Conservation (phyloP, 164 flowering plant species). For the Saururus chinensis region DNA sequence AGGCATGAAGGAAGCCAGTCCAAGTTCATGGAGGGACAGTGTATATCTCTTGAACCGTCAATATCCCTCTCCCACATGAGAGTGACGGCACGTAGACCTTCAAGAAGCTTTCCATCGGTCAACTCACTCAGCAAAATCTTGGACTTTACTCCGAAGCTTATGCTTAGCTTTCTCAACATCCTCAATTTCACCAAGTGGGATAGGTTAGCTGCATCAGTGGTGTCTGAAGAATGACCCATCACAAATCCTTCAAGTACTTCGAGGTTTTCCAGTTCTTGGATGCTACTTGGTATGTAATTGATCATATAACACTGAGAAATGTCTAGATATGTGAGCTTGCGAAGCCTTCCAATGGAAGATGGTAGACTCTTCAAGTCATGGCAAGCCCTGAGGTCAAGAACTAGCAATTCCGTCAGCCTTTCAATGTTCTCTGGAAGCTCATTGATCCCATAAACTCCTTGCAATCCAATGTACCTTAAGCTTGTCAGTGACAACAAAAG, state of each 20-base stretch:
- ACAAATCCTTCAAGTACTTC: slow-evolving; percentile 47
- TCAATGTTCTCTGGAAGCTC: slow-evolving; percentile 19
- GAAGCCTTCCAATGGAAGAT: slow-evolving; percentile 22
- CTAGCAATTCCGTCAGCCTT: slow-evolving; percentile 12
- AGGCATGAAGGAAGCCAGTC: neutral
- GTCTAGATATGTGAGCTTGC: slow-evolving; percentile 32
- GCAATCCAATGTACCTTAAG: too few relatives aligned
- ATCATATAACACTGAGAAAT: neutral
- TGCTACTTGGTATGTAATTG: slow-evolving; percentile 1
- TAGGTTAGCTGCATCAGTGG: too few relatives aligned
- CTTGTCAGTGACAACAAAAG: too few relatives aligned
- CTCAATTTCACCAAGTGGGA: too few relatives aligned
- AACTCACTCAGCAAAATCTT: too few relatives aligned
- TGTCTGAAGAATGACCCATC: slow-evolving; percentile 2
- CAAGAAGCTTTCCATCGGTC: too few relatives aligned
- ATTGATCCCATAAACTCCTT: too few relatives aligned
- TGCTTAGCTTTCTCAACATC: too few relatives aligned
- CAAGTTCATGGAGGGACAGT: neutral
- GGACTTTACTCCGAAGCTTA: too few relatives aligned
- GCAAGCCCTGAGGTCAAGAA: slow-evolving; percentile 35
- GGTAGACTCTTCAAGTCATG: slow-evolving; percentile 2
- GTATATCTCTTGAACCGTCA: too few relatives aligned
- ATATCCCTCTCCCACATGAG: neutral
- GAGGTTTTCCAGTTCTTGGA: slow-evolving; percentile 29
- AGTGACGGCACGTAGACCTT: neutral